These are phyloP conservation scores for Taphrina wiesneri DNA, from an alignment of 1,139 yeast species.

Conservation along the genomic window DNA sequence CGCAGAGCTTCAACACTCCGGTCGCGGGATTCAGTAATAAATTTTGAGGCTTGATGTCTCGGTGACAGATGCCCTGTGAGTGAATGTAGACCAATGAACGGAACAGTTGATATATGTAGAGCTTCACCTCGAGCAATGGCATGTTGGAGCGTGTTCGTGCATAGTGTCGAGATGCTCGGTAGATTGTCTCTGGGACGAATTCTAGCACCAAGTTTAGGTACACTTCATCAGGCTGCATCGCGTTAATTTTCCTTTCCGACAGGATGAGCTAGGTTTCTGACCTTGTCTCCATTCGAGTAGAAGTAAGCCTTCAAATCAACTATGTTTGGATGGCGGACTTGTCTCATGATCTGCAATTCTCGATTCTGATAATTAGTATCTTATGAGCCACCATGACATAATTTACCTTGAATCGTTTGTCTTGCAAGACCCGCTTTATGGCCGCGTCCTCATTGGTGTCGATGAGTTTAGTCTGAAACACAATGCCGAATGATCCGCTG, in stretches of 20 bases:
- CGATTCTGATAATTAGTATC: slow-evolving; percentile 55
- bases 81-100: slow-evolving; percentile 91
- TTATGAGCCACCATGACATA: background rate
- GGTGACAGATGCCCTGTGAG: slow-evolving; percentile 86
- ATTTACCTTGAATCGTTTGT: slow-evolving; percentile 72
- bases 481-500: slow-evolving; percentile 96
- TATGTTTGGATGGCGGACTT: slow-evolving; percentile 80
- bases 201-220: slow-evolving; percentile 87
- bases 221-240: slow-evolving; percentile 57
- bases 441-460: slow-evolving; percentile 83
- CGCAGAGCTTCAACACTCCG: slow-evolving; percentile 77
- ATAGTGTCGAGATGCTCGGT: slow-evolving; percentile 84
- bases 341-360: slow-evolving; percentile 92
- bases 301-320: slow-evolving; percentile 87
- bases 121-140: slow-evolving; percentile 88
- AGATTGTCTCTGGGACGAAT: slow-evolving; percentile 90
- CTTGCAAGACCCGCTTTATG: slow-evolving; percentile 91
- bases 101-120: slow-evolving; percentile 87
- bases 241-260: background rate
- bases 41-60: slow-evolving; percentile 97
- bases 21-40: slow-evolving; percentile 80
- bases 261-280: slow-evolving; percentile 1
- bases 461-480: slow-evolving; percentile 73
- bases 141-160: slow-evolving; percentile 69
- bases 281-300: slow-evolving; percentile 68